Base-by-base conservation (phyloP, 1,284 basidiomycete genomes). In the Cryptococcus amylolentus region DNA sequence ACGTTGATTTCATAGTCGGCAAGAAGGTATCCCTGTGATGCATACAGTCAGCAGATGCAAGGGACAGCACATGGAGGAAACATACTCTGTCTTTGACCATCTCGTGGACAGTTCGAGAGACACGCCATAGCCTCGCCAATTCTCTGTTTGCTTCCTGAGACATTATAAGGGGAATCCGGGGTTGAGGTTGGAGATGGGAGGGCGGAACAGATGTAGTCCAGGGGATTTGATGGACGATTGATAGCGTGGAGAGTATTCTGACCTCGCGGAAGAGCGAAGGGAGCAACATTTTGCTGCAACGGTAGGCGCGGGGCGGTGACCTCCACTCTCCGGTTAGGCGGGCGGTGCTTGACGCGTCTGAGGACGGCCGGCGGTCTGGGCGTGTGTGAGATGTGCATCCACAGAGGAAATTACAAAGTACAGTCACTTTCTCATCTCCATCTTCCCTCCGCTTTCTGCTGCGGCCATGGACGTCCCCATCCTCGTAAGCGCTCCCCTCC, bases 81-180 rank as follows among this genome's bases (percentile, higher is more conserved):
- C 78, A 54, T 27, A 81, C 80, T 57, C 94, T 84, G 77, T 98
- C 96, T 71, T 88, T 86, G 58, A 95, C 90, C 56, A 99, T 86
- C 79, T 99, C 96, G 77, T 98, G 93, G 52, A 97, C 89, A 43
- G 96, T 98, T 69, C 91, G 82, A 78, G 94, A 94, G 62, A 98
- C 93, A 71, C 94, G 88, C 91, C 93, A 98, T 68, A 98, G 82
- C 71, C 88, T 61, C 13, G 75, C 73, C 38, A 76, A 62, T 63
- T 78, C 76, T 67, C 75, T 62, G 53, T 75, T 72, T 37, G 58
- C 42, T 52, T 72, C 71, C 38, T 67, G 64, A 2, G 68, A 68
- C 68, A 72, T 72, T 10, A 31, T 35, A 1, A 9, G 9, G 18
- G 28, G 26, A 7, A 35, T 38, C 20, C 5, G 20, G 8, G 18